phyloP scores from a whole-genome alignment of 2,329 filamentous ascomycete species.

The Fusarium nematophilum region DNA sequence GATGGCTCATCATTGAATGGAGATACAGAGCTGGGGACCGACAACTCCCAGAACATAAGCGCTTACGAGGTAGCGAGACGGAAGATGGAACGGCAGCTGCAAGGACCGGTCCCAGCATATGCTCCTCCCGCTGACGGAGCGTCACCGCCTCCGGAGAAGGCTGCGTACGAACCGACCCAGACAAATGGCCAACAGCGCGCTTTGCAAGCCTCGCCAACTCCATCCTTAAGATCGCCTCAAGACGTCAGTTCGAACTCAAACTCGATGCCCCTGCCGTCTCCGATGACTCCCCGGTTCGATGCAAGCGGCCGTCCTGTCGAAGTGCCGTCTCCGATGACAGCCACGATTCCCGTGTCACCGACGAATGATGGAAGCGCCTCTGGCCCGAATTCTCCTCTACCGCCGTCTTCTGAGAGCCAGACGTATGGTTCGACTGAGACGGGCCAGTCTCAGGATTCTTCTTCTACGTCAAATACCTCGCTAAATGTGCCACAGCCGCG shows the following conservation, averaged over 20 bases:
- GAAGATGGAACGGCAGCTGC: conserved; percentile 63
- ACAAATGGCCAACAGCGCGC: conserved; percentile 31
- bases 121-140: conserved; percentile 52
- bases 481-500: conserved; percentile 15
- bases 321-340: conserved; percentile 56
- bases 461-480: conserved; percentile 2
- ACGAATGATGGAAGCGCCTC: conserved; percentile 24
- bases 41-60: conserved; percentile 54
- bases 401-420: conserved; percentile 22
- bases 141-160: conserved; percentile 47
- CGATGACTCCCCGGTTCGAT: conserved; percentile 60
- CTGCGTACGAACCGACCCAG: conserved; percentile 29
- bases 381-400: conserved; percentile 29
- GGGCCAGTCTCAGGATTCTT: conserved; percentile 6
- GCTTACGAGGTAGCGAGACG: conserved; percentile 63
- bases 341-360: conserved; percentile 44
- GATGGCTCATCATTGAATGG: conserved; percentile 52
- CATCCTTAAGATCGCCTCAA: conserved; percentile 32
- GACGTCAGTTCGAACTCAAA: conserved; percentile 43
- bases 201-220: conserved; percentile 33
- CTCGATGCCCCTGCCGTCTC: conserved; percentile 56
- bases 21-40: conserved; percentile 55
- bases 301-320: conserved; percentile 53
- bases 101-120: conserved; percentile 62
- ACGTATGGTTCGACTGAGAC: conserved; percentile 16